A percentile compares a stretch with the other conserved stretches of the same genome.
phyloP scores from a whole-genome alignment of 768 basidiomycete species.

The Tylopilus sp. region DNA sequence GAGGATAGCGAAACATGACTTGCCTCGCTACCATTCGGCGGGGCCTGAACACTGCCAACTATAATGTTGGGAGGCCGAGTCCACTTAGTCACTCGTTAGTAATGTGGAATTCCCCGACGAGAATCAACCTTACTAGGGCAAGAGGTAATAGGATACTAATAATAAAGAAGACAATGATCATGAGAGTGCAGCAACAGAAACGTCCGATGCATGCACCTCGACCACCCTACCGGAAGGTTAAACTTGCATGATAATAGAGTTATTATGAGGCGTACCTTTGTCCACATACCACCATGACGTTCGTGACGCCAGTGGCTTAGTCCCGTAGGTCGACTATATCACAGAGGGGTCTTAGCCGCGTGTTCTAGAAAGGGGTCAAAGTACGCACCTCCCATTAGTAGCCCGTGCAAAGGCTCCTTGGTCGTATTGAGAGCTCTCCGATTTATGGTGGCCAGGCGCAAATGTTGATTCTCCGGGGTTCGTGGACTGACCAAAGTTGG shows the following conservation, averaged over 20 bases:
- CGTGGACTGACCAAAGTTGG: constrained; percentile 17
- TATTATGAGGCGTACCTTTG: constrained; percentile 41
- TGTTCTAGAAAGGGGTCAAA: background rate
- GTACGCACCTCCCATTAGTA: constrained; percentile 30
- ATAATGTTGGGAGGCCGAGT: constrained; percentile 67
- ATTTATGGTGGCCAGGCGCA: constrained; percentile 23
- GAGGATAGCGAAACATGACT: constrained; percentile 13
- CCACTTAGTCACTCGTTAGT: constrained; percentile 44
- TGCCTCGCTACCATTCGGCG: constrained; percentile 45
- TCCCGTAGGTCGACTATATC: constrained; percentile 25
- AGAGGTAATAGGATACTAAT: constrained; percentile 64
- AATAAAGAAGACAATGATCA: constrained; percentile 62
- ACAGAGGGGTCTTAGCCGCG: constrained; percentile 3
- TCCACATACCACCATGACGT: constrained; percentile 66
- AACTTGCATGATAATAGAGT: background rate
- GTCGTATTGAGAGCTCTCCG: constrained; percentile 39
- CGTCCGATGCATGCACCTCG: constrained; percentile 59
- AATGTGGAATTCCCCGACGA: background rate
- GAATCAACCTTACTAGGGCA: constrained; percentile 51
- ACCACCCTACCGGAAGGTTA: constrained; percentile 44
- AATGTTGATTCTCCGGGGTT: constrained; percentile 11
- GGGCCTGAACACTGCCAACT: constrained; percentile 46
- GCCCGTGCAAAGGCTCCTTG: constrained; percentile 40
- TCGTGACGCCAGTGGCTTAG: constrained; percentile 53
- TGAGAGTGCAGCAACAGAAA: constrained; percentile 73